Evolutionary conservation across 2,329 filamentous ascomycete genomes (phyloP), one percentile per base, ranked within the genome.

Genomic region (Colletotrichum limetticola): DNA sequence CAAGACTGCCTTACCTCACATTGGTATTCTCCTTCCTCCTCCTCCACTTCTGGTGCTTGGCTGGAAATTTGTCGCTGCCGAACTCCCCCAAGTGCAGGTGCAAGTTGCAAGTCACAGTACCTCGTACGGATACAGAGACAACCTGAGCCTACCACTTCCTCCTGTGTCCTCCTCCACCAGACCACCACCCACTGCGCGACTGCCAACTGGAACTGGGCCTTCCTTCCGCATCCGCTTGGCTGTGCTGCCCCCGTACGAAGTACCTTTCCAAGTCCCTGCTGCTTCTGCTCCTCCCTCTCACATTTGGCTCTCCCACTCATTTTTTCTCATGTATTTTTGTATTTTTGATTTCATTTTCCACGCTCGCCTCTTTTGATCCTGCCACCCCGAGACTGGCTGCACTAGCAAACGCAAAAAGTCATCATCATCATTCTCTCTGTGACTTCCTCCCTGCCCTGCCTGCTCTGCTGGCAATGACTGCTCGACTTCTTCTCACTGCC

Each of bases 401-500:
- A 37, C 66, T 35, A 69, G 56, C 55, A 66, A 65, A 66, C 66
- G 67, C 42, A 56, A 68, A 63, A 63, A 64, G 58, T 72, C 71
- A 70, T 68, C 69, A 72, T 74, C 71, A 66, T 71, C 61, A 74
- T 37, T 63, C 63, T 62, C 68, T 67, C 67, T 64, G 68, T 74
- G 57, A 52, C 61, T 58, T 55, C 32, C 56, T 71, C 59, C 68
- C 68, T 72, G 62, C 67, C 26, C 57, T 66, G 16, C 62, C 57
- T 66, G 16, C 62, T 35, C 52, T 55, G 26, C 22, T 66, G 28
- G 52, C 30, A 61, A 8, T 22, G 6, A 42, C 37, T 42, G 37
- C 19, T 22, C 19, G n/a, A n/a, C 16, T 49, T 22, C 42, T 49
- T 9, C 42, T 49, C 42, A 49, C 19, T 49, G 19, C 42, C 19